phyloP scores from a whole-genome alignment of 805 yeast genomes.

The Lipomyces starkeyi region DNA sequence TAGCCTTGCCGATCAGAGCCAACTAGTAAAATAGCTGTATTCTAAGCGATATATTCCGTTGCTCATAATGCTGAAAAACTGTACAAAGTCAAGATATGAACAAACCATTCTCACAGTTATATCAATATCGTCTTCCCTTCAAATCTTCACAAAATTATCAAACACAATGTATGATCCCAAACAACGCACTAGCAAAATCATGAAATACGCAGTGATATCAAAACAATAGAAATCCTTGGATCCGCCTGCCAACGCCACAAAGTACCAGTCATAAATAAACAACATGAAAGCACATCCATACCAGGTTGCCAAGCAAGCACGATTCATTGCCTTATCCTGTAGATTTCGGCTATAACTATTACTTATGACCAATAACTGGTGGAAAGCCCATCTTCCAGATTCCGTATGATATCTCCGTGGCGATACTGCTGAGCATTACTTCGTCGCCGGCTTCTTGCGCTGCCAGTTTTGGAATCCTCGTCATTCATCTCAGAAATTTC shows the following conservation, averaged over 20 bases:
- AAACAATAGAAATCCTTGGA: background rate
- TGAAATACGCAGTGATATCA: background rate
- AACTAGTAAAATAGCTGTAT: background rate
- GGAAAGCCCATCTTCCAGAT: conserved; percentile 44
- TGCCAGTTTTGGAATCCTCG: conserved; percentile 9
- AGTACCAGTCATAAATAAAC: background rate
- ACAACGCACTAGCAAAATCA: conserved; percentile 2
- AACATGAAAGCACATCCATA: too few relatives aligned
- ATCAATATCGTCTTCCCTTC: background rate
- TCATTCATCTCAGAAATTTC: conserved; percentile 34
- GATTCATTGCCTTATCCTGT: too few relatives aligned
- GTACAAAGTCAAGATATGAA: background rate
- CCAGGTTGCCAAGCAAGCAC: background rate
- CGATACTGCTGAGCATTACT: conserved; percentile 12
- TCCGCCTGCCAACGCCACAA: background rate
- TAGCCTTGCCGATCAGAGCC: too few relatives aligned
- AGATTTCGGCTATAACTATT: background rate
- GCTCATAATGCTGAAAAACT: background rate
- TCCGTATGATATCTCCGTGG: conserved; percentile 43
- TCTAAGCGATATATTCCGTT: background rate
- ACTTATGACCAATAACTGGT: conserved; percentile 25
- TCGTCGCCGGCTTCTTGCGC: conserved; percentile 13
- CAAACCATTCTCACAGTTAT: background rate
- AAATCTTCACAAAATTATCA: conserved; percentile 2
- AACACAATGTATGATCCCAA: background rate